These are phyloP conservation scores for Zostera marina DNA, from an alignment of 116 monocot genomes.

Conservation along the genomic window DNA sequence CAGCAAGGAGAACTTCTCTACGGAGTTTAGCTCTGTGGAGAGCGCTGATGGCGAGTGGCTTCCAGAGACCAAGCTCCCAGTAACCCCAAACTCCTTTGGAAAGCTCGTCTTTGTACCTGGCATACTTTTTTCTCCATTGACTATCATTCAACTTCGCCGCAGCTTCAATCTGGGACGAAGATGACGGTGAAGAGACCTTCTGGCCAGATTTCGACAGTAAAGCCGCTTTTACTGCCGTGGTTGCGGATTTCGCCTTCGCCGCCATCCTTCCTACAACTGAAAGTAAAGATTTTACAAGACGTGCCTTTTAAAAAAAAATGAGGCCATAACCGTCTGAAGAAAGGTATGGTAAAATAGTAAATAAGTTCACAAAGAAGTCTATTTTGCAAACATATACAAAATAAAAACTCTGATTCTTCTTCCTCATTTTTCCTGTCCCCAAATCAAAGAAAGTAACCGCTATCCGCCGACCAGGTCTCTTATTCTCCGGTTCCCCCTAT, in stretches of 20 bases:
- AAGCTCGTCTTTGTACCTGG: slow-evolving; percentile 67
- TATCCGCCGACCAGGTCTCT: too few species aligned
- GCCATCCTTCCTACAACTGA: neutral
- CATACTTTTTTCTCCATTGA: slow-evolving; percentile 76
- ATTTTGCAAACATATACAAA: too few species aligned
- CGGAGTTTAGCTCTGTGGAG: slow-evolving; percentile 77
- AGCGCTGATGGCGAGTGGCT: slow-evolving; percentile 71
- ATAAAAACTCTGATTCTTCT: too few species aligned
- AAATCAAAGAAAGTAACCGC: too few species aligned
- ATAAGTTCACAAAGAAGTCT: too few species aligned
- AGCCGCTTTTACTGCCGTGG: slow-evolving; percentile 9
- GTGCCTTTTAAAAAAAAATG: too few species aligned
- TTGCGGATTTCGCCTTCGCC: slow-evolving; percentile 14
- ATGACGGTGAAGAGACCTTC: neutral
- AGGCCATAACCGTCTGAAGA: too few species aligned
- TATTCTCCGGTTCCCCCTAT: too few species aligned
- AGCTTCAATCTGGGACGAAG: neutral
- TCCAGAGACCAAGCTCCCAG: slow-evolving; percentile 99
- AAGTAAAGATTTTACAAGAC: too few species aligned
- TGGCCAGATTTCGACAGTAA: slow-evolving; percentile 5
- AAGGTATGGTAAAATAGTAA: too few species aligned
- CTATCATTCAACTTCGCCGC: slow-evolving; percentile 25
- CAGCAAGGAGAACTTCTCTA: slow-evolving; percentile 84
- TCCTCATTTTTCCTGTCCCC: too few species aligned
- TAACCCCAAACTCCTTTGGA: slow-evolving; percentile 85